Evolutionary conservation across 2,329 filamentous ascomycete genomes (phyloP), one percentile per base, ranked within the genome.

Genomic region (Fusarium dlaminii): DNA sequence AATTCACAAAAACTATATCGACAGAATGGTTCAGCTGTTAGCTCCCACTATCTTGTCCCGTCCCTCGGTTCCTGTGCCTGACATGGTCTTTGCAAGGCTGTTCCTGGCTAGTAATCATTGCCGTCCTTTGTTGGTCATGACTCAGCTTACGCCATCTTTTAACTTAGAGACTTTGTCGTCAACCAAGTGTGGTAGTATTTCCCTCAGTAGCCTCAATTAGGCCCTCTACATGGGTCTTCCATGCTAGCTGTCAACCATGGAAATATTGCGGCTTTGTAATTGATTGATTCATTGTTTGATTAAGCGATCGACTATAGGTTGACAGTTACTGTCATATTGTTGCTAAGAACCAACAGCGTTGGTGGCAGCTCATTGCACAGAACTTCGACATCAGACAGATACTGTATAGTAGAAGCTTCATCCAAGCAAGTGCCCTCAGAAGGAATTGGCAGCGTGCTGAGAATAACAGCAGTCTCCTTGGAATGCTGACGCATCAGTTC

Each of bases 241-340:
- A 55, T 72, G 52, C 54, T 63, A 74, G 64, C 68, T 59, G 72
- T 65, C 63, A 74, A 49, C 64, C 56, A 55, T 72, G 72, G 72
- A 40, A 66, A 69, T 75, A 72, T 52, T 58, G 57, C 72, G 68
- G 72, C 55, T 67, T 73, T 73, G 49, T 48, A 18, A 39, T 54
- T 42, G 57, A 48, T 59, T 61, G 49, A 54, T 60, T 57, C 17
- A 46, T 62, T 51, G 39, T 54, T 71, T 66, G 49, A 43, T 71
- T 61, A 36, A 57, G 56, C 49, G 46, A 62, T 64, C 65, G 58
- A 68, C 62, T 76, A 94, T 70, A 94, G 82, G 80, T 91, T 93
- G 78, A 93, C 93, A 12, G 93, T 97, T 52, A 97, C 94, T 22
- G 94, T 97, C 92, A 97, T 95, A 78, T 91, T 94, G 82, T 97